Evolutionary conservation across 257 asterid genomes (phyloP), one percentile per base, ranked within the genome.

Genomic region (Lantana camara): DNA sequence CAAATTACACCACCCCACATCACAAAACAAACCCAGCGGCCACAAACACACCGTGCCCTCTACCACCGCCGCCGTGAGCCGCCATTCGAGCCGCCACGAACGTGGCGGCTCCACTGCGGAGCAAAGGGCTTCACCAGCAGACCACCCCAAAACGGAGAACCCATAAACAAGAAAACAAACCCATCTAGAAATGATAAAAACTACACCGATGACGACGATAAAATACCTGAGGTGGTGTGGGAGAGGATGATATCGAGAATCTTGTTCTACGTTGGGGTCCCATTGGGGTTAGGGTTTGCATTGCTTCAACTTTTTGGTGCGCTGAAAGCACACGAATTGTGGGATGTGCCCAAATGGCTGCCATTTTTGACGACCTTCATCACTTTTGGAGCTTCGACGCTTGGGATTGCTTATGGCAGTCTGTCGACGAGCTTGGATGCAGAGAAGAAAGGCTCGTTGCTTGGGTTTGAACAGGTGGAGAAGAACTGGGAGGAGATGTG

Each of bases 401-500:
- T 90, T 19, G 96, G 97, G 19, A 70, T 84, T 66, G 90, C 87
- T 29, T 87, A 75, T 24, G 95, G 97, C 21, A 80, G 95, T 35
- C 67, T 90, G 61, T 85, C 97, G 1, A 84, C 96, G 9, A 90
- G 96, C 40, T 76, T 89, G 89, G 83, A 83, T 57, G 71, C 75
- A 7, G 79, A 83, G 20, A 79, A 74, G n/a, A 73, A 87, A 11
- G 97, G 97, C 0, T 82, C 94, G 1, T 14, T 80, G 59, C 71
- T 87, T 16, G 97, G 95, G 65, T 59, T 89, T 10, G 95, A 89
- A 46, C 83, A 89, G 78, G 79, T 84, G 55, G 84, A 78, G 76
- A 78, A 77, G 86, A 87, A 89, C 63, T 89, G 97, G 97, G 81
- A 9, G 46, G 91, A 82, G 32, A 80, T 89, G 83, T 89, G 95